Evolutionary conservation across 441 rosid genomes (phyloP).

Genomic region (Populus trichocarpa): DNA sequence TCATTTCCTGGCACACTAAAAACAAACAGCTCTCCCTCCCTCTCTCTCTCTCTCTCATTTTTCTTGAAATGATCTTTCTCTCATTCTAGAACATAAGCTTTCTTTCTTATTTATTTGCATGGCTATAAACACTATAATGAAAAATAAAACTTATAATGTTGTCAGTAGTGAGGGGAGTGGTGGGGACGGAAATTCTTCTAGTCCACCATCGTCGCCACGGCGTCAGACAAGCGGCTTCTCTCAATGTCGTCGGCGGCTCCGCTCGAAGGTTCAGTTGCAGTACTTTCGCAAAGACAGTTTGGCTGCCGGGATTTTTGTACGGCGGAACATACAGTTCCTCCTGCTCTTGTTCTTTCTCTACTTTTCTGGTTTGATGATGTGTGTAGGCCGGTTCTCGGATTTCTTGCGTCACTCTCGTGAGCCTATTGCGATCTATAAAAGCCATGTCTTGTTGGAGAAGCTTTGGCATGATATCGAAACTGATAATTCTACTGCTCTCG

Average conservation of each 20-base stretch:
- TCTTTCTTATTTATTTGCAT: conserved; percentile 17
- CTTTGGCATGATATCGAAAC: conserved; percentile 63
- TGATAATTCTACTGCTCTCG: conserved; percentile 64
- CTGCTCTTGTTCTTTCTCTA: conserved; percentile 58
- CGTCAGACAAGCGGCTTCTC: conserved; percentile 28
- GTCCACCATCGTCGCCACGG: conserved; percentile 68
- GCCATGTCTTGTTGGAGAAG: conserved; percentile 62
- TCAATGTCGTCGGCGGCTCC: conserved; percentile 53
- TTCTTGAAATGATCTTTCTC: background rate
- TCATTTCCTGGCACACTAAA: too few relatives aligned
- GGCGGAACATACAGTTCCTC: conserved; percentile 59
- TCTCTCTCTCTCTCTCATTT: background rate
- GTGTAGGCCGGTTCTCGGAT: conserved; percentile 76
- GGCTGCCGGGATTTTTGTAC: conserved; percentile 41
- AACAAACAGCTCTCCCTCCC: background rate
- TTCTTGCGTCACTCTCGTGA: conserved; percentile 39
- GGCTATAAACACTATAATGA: conserved; percentile 33
- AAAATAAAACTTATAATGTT: conserved; percentile 40
- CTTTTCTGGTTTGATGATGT: conserved; percentile 67
- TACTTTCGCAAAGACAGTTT: conserved; percentile 37
- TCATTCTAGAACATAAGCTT: background rate
- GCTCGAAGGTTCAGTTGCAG: conserved; percentile 37
- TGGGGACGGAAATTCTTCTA: conserved; percentile 60
- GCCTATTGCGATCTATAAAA: conserved; percentile 79
- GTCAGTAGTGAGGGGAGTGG: conserved; percentile 21